phyloP scores from a whole-genome alignment of 2,329 filamentous ascomycete species.

The Trichophyton schoenleinii region DNA sequence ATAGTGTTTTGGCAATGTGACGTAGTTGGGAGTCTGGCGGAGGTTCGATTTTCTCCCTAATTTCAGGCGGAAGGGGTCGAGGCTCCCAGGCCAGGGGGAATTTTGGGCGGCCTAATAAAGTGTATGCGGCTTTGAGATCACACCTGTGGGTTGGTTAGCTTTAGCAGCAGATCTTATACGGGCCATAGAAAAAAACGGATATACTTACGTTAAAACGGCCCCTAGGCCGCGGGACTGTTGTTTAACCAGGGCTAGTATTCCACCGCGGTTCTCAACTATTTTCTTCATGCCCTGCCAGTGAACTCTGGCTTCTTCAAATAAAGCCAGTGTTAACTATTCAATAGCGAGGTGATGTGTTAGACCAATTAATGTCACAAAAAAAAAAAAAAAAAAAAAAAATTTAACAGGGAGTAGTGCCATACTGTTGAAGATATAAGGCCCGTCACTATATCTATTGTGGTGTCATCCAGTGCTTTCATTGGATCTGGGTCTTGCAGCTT shows the following conservation, averaged over 20 bases:
- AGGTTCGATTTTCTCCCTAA: constrained; percentile 21
- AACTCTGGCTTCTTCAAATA: constrained; percentile 28
- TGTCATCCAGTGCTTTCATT: constrained; percentile 18
- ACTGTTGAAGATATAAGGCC: constrained; percentile 28
- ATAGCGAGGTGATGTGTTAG: neutral
- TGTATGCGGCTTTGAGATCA: constrained; percentile 26
- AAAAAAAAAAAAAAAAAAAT: no score
- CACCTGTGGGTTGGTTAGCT: constrained; percentile 15
- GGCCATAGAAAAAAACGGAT: neutral
- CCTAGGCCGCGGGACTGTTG: constrained; percentile 18
- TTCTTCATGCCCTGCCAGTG: constrained; percentile 28
- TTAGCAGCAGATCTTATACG: neutral
- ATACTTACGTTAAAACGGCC: constrained; percentile 22
- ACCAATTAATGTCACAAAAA: neutral
- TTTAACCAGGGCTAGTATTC: constrained; percentile 15
- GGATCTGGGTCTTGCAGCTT: constrained; percentile 21
- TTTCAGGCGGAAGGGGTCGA: constrained; percentile 19
- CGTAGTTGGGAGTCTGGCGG: constrained; percentile 17
- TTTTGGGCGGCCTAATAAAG: constrained; percentile 23
- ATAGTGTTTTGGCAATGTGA: constrained; percentile 20
- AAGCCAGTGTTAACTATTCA: constrained; percentile 25
- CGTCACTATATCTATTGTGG: constrained; percentile 28
- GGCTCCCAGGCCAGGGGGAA: constrained; percentile 25
- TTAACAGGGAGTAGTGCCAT: neutral
- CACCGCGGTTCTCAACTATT: constrained; percentile 29